phyloP scores from a whole-genome alignment of 106 monocot species.

The Ottelia alismoides region DNA sequence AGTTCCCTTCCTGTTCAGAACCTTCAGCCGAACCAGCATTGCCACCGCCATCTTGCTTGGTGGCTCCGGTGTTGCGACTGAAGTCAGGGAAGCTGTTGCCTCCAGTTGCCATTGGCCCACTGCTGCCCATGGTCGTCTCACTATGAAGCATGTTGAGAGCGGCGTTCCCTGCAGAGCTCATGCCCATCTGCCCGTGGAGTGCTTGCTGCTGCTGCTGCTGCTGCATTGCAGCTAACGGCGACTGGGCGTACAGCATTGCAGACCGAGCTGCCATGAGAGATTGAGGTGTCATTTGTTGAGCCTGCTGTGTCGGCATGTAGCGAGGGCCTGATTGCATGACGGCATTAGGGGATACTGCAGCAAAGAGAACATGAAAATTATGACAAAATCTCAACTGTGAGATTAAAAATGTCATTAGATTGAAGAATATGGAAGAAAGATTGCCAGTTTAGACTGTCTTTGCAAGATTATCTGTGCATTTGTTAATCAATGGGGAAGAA shows the following conservation, averaged over 20 bases:
- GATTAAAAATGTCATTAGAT: no score
- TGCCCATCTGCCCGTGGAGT: conserved; percentile 35
- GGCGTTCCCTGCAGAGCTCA: conserved; percentile 25
- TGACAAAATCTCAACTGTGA: neutral
- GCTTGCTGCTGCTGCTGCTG: conserved; percentile 37
- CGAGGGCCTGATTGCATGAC: conserved; percentile 37
- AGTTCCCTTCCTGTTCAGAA: no score
- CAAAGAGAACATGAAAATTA: neutral
- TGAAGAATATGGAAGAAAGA: no score
- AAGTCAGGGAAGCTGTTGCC: conserved; percentile 46
- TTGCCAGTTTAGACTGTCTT: no score
- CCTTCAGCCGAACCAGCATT: no score
- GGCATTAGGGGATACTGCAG: conserved; percentile 47
- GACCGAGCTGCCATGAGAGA: conserved; percentile 51
- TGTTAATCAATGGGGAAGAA: no score
- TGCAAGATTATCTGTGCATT: no score
- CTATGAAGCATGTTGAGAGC: conserved; percentile 56
- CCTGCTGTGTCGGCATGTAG: conserved; percentile 47
- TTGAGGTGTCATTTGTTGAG: conserved; percentile 37
- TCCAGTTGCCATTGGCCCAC: conserved; percentile 10
- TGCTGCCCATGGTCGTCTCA: conserved; percentile 30
- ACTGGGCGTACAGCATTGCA: conserved; percentile 46
- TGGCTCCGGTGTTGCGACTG: conserved; percentile 11
- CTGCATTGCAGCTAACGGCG: conserved; percentile 40
- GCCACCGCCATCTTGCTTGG: conserved; percentile 39